A percentile compares a stretch with the other conserved stretches of the same genome.
Evolutionary conservation across 2,329 filamentous ascomycete genomes (phyloP).

Genomic region (Magnaporthiopsis incrustans): DNA sequence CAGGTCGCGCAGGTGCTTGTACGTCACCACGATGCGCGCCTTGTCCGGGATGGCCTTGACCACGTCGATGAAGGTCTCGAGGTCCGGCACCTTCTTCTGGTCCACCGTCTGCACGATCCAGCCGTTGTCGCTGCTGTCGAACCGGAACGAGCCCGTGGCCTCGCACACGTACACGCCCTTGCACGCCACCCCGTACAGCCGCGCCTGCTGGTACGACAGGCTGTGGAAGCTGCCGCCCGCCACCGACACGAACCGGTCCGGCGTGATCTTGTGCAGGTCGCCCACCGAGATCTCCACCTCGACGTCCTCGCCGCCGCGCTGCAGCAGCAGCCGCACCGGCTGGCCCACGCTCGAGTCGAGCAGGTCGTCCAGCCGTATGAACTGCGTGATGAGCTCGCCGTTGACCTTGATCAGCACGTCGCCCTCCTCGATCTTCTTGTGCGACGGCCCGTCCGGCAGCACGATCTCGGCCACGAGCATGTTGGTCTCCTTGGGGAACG

Average conservation of each 20-base stretch:
- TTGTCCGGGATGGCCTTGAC: conserved; percentile 78
- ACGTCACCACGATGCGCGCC: conserved; percentile 84
- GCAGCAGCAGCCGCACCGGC: conserved; percentile 71
- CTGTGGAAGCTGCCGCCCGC: conserved; percentile 93
- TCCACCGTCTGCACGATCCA: conserved; percentile 93
- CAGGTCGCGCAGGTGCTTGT: conserved; percentile 89
- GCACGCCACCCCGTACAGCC: conserved; percentile 85
- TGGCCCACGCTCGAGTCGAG: conserved; percentile 79
- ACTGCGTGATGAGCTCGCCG: conserved; percentile 84
- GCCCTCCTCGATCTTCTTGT: conserved; percentile 83
- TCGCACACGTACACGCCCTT: conserved; percentile 94
- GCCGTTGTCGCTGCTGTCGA: conserved; percentile 83
- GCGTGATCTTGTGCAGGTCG: conserved; percentile 89
- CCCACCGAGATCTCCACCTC: conserved; percentile 79
- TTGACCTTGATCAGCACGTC: conserved; percentile 93
- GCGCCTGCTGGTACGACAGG: conserved; percentile 95
- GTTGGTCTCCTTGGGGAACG: conserved; percentile 87
- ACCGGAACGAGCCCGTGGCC: conserved; percentile 87
- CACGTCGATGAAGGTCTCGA: conserved; percentile 84
- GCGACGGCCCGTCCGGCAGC: conserved; percentile 80
- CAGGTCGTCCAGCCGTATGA: conserved; percentile 84
- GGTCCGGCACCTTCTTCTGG: conserved; percentile 80
- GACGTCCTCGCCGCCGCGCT: conserved; percentile 81
- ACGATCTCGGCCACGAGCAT: conserved; percentile 97
- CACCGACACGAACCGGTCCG: conserved; percentile 90